These are phyloP conservation scores for Annulohypoxylon maeteangense DNA, from an alignment of 495 filamentous ascomycete species.

Conservation along the genomic window DNA sequence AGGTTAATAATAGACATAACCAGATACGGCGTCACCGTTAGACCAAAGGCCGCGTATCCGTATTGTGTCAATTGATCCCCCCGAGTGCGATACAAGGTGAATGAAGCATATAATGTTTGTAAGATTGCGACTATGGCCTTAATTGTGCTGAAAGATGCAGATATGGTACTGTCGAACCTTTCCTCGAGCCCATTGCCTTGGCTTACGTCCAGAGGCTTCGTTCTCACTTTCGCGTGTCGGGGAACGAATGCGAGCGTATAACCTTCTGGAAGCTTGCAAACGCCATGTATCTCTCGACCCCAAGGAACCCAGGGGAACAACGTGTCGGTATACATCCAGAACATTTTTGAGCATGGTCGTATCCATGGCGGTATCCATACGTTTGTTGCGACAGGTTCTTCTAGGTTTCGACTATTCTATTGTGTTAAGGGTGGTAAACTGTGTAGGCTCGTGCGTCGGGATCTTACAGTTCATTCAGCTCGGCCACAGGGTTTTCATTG, in stretches of 20 bases:
- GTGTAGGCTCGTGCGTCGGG: neutral
- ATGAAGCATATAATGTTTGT: constrained; percentile 22
- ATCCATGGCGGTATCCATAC: neutral
- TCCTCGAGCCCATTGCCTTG: neutral
- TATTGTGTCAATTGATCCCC: constrained; percentile 54
- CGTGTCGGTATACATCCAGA: neutral
- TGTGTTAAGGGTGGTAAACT: neutral
- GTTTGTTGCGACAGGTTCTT: neutral
- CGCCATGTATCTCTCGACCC: neutral
- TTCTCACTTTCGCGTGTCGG: neutral
- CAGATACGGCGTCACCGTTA: constrained; percentile 59
- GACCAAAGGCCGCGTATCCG: constrained; percentile 57
- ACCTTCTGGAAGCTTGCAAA: neutral
- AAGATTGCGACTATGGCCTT: neutral
- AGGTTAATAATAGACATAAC: constrained; percentile 61
- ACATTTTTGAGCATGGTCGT: neutral
- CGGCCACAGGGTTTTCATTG: neutral
- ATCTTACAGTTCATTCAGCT: neutral
- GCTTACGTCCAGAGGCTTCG: neutral
- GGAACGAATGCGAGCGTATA: neutral
- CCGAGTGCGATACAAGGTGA: constrained; percentile 50
- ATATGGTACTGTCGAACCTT: neutral
- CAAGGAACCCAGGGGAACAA: neutral
- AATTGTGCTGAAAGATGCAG: neutral
- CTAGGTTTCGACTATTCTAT: neutral